Conservation (phyloP, 805 yeast genomes). For the Pichia cabralensis region DNA sequence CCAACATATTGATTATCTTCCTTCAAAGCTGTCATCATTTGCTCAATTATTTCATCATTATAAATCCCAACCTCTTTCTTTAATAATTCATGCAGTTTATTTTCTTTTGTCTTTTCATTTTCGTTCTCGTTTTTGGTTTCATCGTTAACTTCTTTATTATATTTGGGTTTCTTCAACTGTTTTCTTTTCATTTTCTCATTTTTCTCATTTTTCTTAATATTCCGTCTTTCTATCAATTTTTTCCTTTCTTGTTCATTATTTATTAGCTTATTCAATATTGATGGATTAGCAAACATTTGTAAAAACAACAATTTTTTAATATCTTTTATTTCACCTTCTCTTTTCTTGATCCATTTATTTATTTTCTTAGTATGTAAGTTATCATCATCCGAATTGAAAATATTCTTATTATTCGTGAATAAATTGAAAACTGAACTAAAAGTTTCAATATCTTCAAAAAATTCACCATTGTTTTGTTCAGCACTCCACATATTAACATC, state of each 20-base stretch:
- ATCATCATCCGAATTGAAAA: background rate
- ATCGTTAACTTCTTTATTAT: background rate
- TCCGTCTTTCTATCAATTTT: background rate
- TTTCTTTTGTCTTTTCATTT: background rate
- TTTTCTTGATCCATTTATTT: slow-evolving; percentile 7
- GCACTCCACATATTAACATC: slow-evolving; percentile 26
- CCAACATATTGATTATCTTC: no score
- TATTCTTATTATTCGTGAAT: slow-evolving; percentile 6
- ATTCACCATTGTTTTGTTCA: slow-evolving; percentile 25
- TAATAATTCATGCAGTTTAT: background rate
- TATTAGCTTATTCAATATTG: slow-evolving; percentile 8
- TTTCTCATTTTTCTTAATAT: background rate
- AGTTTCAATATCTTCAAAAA: slow-evolving; percentile 22
- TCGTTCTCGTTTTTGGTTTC: background rate
- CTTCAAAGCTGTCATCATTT: no score
- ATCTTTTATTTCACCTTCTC: slow-evolving; percentile 4
- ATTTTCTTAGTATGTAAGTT: slow-evolving; percentile 1
- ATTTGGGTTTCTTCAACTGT: background rate
- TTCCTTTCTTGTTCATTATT: background rate
- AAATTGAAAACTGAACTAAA: slow-evolving; percentile 16
- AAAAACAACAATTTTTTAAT: slow-evolving; percentile 20
- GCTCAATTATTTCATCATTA: no score
- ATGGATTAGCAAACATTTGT: slow-evolving; percentile 20
- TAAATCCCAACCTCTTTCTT: no score
- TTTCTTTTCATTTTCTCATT: background rate